Evolutionary conservation across 2,329 filamentous ascomycete species (phyloP), one percentile per base, ranked within the genome.

Genomic region (Stemphylium vesicarium): DNA sequence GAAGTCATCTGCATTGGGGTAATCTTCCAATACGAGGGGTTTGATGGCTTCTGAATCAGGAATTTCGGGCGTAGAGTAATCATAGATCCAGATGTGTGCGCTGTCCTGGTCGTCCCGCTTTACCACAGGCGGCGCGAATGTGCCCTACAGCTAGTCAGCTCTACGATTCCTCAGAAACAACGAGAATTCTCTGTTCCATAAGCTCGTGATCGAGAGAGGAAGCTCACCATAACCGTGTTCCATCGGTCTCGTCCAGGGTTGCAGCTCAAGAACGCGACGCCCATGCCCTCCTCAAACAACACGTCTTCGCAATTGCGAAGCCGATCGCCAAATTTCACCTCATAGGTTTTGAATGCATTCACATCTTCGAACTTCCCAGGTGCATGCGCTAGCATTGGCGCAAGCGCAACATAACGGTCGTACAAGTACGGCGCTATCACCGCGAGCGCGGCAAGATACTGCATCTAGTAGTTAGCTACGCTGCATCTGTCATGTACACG

Each of bases 271-370:
- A 81, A 64, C 7, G 76, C 77, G n/a, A 75, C 64, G 2, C 74
- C 74, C 22, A 66, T 59, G 1, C 64, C 57, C 29, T 75, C 70
- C 33, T 75, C 70, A n/a, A 80, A 26, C 5, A 77, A 52, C 26
- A 76, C 67, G 70, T 80, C 78, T 51, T 80, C 78, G 55, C 78
- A 80, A 53, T 80, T 80, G 4, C 74, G 65, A 9, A 80, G 41
- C 4, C 62, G 59, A 41, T 78, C 65, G 7, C 57, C 37, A 41
- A 77, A 78, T 35, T 68, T 68, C 33, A 78, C 45, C 11, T 75
- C 66, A 41, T 71, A 60, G 15, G 50, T 53, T 35, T 63, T 64
- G 57, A 75, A 66, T 3, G 49, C 59, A 29, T 68, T 58, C 1
- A 71, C 22, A 7, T 57, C 52, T 33, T 65, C 22, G 2, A 71